Base-by-base conservation (phyloP, 768 basidiomycete genomes). In the Wakefieldia striispora region DNA sequence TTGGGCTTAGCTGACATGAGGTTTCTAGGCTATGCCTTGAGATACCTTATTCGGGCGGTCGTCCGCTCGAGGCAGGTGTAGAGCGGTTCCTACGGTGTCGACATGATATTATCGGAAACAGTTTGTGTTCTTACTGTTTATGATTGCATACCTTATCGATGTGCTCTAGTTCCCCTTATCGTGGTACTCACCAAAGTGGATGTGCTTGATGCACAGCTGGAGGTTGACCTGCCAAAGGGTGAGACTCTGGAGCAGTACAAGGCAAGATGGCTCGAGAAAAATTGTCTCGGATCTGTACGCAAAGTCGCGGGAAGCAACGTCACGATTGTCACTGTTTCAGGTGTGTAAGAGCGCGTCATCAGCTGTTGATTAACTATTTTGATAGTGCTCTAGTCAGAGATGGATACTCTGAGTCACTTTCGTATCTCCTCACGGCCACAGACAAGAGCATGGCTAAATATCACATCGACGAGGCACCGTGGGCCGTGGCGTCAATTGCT, bases 101-200 rank as follows among this genome's bases (percentile, higher is more conserved):
- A 20, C 4, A 24, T 0, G 38, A 55, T 16, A 50, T 55, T 6
- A 29, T 58, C 4, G 57, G 57, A 6, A 12, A 55, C 1, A 29
- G 56, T 58, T 7, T 14, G 31, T 9, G 21, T 4, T n/a, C 21
- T 45, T 40, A 1, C 13, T 38, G 10, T 6, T 4, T 17, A 27
- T 24, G 2, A 0, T 2, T 20, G 34, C 14, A 23, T 29, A 4
- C 21, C 41, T 53, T 33, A 54, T 19, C 7, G 4, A 14, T 12
- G 11, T 8, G 24, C n/a, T 7, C 2, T 8, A 59, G 39, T 55
- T 16, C 57, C 52, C 5, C 47, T 58, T 13, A 53, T 58, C 2
- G 45, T 56, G 24, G 57, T 58, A 1, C 57, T 58, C 31, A 58
- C 57, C 2, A 58, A 59, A 43, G 29, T 45, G 31, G 42, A 43